Evolutionary conservation across 2,329 filamentous ascomycete genomes (phyloP).

Genomic region (Ophiostoma ulmi): DNA sequence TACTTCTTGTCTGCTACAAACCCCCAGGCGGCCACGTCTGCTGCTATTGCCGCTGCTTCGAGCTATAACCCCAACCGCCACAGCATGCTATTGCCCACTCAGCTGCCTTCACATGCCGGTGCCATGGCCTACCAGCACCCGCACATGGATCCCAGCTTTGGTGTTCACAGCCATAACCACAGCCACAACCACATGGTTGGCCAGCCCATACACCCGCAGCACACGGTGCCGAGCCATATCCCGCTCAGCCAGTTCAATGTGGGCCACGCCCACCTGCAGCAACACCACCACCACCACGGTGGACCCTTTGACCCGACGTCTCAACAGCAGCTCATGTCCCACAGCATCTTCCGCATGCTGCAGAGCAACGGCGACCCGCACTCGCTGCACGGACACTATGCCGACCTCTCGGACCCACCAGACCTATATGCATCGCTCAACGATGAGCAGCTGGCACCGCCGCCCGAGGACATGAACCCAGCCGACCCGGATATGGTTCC

Average conservation of each 20-base stretch:
- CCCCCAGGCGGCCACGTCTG: slow-evolving; percentile 41
- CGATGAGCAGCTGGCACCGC: slow-evolving; percentile 68
- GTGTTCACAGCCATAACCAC: slow-evolving; percentile 14
- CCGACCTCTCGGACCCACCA: slow-evolving; percentile 68
- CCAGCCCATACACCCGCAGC: slow-evolving; percentile 19
- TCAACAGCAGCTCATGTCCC: slow-evolving; percentile 60
- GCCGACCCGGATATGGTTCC: slow-evolving; percentile 69
- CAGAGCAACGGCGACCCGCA: slow-evolving; percentile 70
- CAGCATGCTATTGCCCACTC: slow-evolving; percentile 56
- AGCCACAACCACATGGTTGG: slow-evolving; percentile 6
- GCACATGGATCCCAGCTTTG: slow-evolving; percentile 23
- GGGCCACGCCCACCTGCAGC: slow-evolving; percentile 35
- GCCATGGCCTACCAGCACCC: slow-evolving; percentile 25
- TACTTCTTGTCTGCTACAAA: slow-evolving; percentile 45
- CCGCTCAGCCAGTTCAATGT: slow-evolving; percentile 28
- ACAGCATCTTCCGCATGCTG: slow-evolving; percentile 67
- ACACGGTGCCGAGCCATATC: slow-evolving; percentile 23
- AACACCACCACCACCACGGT: slow-evolving; percentile 46
- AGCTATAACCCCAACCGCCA: slow-evolving; percentile 47
- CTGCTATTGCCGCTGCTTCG: slow-evolving; percentile 5
- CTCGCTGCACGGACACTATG: slow-evolving; percentile 62
- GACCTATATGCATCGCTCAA: slow-evolving; percentile 71
- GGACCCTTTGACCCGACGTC: slow-evolving; percentile 41
- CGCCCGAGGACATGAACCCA: slow-evolving; percentile 76
- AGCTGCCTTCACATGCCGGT: slow-evolving; percentile 45